phyloP scores from a whole-genome alignment of 768 basidiomycete species.

The Royoungia palumana region DNA sequence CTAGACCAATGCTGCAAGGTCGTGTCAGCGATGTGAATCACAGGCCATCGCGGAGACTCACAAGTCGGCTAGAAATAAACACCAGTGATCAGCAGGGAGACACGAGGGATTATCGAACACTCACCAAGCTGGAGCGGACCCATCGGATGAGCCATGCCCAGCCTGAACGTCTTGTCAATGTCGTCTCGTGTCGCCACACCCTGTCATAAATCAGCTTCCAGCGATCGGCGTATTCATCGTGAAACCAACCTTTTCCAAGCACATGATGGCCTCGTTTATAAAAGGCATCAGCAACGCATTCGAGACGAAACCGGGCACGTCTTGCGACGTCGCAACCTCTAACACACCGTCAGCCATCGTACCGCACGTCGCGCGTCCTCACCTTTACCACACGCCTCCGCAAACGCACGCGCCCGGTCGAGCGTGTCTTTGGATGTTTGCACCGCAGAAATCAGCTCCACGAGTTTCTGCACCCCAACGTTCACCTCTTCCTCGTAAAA shows the following conservation, averaged over 20 bases:
- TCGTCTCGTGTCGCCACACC: constrained; percentile 92
- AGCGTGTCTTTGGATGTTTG: constrained; percentile 83
- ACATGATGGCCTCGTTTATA: constrained; percentile 96
- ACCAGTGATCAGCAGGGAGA: not conserved
- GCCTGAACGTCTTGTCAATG: constrained; percentile 89
- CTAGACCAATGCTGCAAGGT: constrained; percentile 79
- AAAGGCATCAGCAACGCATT: constrained; percentile 96
- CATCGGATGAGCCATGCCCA: constrained; percentile 96
- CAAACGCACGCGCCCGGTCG: constrained; percentile 75
- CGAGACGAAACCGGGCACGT: constrained; percentile 94
- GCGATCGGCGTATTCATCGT: not conserved
- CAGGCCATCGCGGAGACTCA: constrained; percentile 12
- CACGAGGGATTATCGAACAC: not conserved
- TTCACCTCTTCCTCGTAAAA: not conserved
- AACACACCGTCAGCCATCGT: not conserved
- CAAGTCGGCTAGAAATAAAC: constrained; percentile 28
- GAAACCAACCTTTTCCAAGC: constrained; percentile 71
- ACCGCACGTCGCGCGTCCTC: not conserved
- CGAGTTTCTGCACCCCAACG: constrained; percentile 61
- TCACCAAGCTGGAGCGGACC: constrained; percentile 85
- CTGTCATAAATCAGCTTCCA: constrained; percentile 32
- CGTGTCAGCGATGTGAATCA: not conserved
- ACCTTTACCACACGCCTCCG: constrained; percentile 89
- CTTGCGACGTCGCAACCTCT: constrained; percentile 90
- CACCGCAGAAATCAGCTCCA: constrained; percentile 91